Evolutionary conservation across 495 filamentous ascomycete species (phyloP), one percentile per base, ranked within the genome.

Genomic region (Hypoxylon trugodes): DNA sequence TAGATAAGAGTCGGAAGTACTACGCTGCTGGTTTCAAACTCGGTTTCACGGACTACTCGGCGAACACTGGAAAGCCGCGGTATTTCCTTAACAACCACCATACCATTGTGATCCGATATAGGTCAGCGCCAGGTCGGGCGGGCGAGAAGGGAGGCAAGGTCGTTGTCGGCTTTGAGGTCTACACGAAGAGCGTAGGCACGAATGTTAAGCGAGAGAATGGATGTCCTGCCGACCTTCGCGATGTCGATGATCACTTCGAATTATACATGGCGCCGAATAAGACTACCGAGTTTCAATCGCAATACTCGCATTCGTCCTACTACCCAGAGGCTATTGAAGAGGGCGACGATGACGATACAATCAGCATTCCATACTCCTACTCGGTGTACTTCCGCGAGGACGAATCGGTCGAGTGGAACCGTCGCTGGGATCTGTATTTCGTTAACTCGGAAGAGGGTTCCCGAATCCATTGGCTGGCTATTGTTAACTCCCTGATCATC

Each of bases 11-110:
- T 49, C 86, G 88, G 63, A 96, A 93, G 73, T 96, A 96, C 75
- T 97, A 96, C 70, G 92, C 93, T 18, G 87, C 93, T 10, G 93
- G 93, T n/a, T 97, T 96, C 79, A 97, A 96, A 77, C 76, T 97
- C 24, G 93, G 93, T 1, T 91, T 88, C 65, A 86, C 86, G 57
- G 90, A 96, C 51, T 81, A 81, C 40, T 87, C 86, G 0, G 74
- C 83, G 1, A 75, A 72, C 30, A 84, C 83, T 6, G 88, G 85
- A 12, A 81, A 84, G 61, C 81, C 84, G n/a, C 82, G 84, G 15
- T 91, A 87, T 70, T 95, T 87, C 63, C 83, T 97, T 64, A 92
- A 97, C 75, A 97, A 97, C 67, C 93, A 97, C 74, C 86, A 94
- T 47, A 96, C 91, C 6, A 84, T 97, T 36, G 87, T 96, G 9